Base-by-base conservation (phyloP, 257 asterid genomes). In the Primulina tabacum region DNA sequence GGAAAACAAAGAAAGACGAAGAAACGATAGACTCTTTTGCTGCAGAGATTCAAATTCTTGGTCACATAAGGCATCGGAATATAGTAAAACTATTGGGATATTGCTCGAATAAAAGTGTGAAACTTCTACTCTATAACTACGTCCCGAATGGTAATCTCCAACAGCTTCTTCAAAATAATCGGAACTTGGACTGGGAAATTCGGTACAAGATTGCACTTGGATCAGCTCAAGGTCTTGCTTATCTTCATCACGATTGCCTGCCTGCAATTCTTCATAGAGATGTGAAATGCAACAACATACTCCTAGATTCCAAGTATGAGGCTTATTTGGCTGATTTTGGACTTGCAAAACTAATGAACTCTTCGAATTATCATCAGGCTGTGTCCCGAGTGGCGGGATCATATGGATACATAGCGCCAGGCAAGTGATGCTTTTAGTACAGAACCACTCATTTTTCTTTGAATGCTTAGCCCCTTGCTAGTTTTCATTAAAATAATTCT, bases 281-380 rank as follows among this genome's bases (percentile, higher is more conserved):
- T 33, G 96, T 93, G 72, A 93, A 93, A 69, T 93, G 97, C 86
- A 93, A 93, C 70, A 90, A 93, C 79, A 93, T 93, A 68, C 89
- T 93, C 56, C 78, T 93, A 11, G 98, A 90, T 71, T 85, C 95
- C 8, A 88, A 86, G 72, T 90, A 71, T 26, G 98, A 93, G 65
- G 92, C 97, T 40, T 89, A 90, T 73, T 69, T 93, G 30, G 98
- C 98, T 2, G 98, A 93, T 81, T 93, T 93, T 72, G 98, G 98
- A n/a, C 96, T 93, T 0, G 98, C 98, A 8, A 93, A 87, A 81
- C 84, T 87, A 9, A 88, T 90, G 98, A 87, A 79, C 72, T 87
- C 98, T 16, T 90, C 96, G 18, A 90, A 82, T 64, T 90, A 90
- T 73, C 98, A 90, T 7, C 96, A 90, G 24, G 95, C 97, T 0